These are phyloP conservation scores for Pyricularia sp. DNA, from an alignment of 2,329 filamentous ascomycete species.

Conservation along the genomic window DNA sequence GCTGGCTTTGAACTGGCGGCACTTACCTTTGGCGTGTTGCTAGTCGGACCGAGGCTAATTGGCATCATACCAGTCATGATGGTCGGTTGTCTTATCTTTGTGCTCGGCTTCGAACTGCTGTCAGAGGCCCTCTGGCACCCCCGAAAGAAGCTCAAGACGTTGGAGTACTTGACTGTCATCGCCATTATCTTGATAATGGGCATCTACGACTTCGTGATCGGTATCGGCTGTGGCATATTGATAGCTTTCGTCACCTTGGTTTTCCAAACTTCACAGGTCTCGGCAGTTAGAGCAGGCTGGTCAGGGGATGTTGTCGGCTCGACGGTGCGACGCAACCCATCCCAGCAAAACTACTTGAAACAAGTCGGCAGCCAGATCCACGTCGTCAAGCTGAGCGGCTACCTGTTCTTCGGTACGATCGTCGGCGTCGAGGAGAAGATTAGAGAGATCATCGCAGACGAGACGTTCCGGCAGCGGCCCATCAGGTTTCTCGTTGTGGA, in stretches of 20 bases:
- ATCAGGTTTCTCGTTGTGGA: constrained; percentile 89
- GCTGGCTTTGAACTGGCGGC: constrained; percentile 78
- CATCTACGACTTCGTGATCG: constrained; percentile 89
- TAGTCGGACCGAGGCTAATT: constrained; percentile 79
- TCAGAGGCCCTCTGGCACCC: constrained; percentile 83
- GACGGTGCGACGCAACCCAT: constrained; percentile 82
- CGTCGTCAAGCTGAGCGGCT: constrained; percentile 85
- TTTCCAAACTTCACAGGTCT: constrained; percentile 81
- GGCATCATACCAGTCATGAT: constrained; percentile 96
- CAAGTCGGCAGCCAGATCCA: constrained; percentile 82
- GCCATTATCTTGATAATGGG: constrained; percentile 94
- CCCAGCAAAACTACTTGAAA: constrained; percentile 78
- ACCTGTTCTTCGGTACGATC: constrained; percentile 97
- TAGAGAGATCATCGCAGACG: constrained; percentile 70
- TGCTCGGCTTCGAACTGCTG: constrained; percentile 86
- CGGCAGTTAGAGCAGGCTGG: constrained; percentile 83
- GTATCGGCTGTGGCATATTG: constrained; percentile 85
- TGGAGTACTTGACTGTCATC: constrained; percentile 85
- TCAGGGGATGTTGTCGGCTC: constrained; percentile 83
- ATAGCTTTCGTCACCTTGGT: constrained; percentile 87
- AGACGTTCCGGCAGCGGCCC: constrained; percentile 65
- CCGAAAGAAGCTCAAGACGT: constrained; percentile 73
- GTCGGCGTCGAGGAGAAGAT: constrained; percentile 90
- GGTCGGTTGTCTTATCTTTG: constrained; percentile 89
- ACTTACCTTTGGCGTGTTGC: constrained; percentile 72